A percentile compares a stretch with the other conserved stretches of the same genome.
phyloP scores from a whole-genome alignment of 257 asterid genomes.

The Fraxinus pennsylvanica region DNA sequence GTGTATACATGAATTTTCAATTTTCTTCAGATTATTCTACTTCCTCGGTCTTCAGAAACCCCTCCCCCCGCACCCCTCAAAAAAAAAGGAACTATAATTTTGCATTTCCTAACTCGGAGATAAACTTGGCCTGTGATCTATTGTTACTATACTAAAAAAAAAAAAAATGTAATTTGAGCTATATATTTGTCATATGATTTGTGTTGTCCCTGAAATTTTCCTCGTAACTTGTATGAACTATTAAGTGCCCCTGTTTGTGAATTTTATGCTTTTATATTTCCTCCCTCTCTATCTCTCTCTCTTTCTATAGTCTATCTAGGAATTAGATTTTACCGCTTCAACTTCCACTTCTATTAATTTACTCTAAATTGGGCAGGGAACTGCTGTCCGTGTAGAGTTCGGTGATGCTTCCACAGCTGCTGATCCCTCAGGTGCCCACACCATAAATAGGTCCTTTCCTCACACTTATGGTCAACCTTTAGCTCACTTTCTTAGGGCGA shows the following conservation, averaged over 20 bases:
- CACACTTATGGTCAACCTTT: constrained; percentile 86
- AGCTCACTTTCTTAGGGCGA: constrained; percentile 82
- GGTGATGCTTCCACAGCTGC: constrained; percentile 80
- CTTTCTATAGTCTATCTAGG: not conserved
- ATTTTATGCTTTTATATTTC: not conserved
- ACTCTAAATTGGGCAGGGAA: constrained; percentile 58
- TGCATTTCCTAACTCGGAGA: not conserved
- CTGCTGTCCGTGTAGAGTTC: constrained; percentile 85
- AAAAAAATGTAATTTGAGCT: not conserved
- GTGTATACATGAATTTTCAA: not conserved
- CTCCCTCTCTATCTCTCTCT: not conserved
- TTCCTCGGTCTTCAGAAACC: not conserved
- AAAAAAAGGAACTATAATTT: not conserved
- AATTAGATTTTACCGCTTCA: not conserved
- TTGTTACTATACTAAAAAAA: not conserved
- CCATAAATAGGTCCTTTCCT: constrained; percentile 78
- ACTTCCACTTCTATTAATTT: not conserved
- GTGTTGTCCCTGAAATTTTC: not conserved
- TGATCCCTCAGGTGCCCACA: constrained; percentile 70
- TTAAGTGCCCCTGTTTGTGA: not conserved
- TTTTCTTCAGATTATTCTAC: not conserved
- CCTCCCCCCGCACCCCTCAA: too few species aligned
- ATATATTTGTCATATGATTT: not conserved
- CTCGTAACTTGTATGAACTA: not conserved
- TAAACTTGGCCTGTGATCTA: not conserved